Base-by-base conservation (phyloP, 768 basidiomycete species). In the Kwoniella sp. region DNA sequence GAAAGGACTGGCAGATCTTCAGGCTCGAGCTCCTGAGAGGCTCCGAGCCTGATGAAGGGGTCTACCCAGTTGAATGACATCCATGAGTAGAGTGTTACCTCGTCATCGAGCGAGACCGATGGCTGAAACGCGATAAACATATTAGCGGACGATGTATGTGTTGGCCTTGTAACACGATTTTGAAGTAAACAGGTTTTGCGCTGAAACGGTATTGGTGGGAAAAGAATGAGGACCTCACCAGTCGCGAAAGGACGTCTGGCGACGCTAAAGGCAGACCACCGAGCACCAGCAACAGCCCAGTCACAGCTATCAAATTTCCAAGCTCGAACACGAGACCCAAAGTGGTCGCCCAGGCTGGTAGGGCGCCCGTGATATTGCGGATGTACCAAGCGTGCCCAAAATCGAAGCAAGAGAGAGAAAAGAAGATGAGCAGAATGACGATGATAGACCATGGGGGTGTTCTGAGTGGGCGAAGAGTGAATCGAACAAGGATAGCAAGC, bases 31-130 rank as follows among this genome's bases (percentile, higher is more conserved):
- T 80, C 79, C 41, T 76, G 60, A n/a, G 59, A 34, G 29, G 65
- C 66, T n/a, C 75, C 79, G 12, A 70, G 41, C 1, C 22, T 23
- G 58, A 80, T 78, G 52, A 78, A 73, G 12, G 68, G 47, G 61
- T 73, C 72, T 30, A 80, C 71, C 79, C 79, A 80, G 37, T 68
- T 61, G 65, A 80, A 80, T 2, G 75, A 69, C 37, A 80, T 48
- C 79, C 79, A 80, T 12, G 72, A 67, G 47, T 59, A 67, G 15
- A 77, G 61, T 4, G 75, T 77, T 23, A 76, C 73, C 1, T 63
- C 52, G 58, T 80, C 79, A 55, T 80, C 79, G 17, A 65, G 63
- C 1, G 74, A 66, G 0, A 69, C 63, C 58, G 55, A 30, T 11
- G 74, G 66, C 70, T 74, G 45, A n/a, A 34, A 30, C 13, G 31